A percentile compares a stretch with the other conserved stretches of the same genome.
phyloP scores from a whole-genome alignment of 805 yeast species.

The Metahyphopichia silvanorum region DNA sequence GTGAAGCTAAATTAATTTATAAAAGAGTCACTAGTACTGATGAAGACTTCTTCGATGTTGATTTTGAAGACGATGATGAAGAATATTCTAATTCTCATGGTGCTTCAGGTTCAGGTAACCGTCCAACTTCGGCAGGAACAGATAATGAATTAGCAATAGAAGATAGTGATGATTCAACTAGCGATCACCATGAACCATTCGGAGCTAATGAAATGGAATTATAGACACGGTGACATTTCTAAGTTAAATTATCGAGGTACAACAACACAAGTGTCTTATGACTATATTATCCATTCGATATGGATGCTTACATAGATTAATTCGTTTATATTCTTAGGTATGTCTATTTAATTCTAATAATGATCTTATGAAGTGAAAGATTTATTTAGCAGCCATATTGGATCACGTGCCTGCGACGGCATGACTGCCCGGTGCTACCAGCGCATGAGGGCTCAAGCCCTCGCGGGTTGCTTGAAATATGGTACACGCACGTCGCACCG shows the following conservation, averaged over 20 bases:
- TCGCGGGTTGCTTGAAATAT: conserved; percentile 1
- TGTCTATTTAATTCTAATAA: no score
- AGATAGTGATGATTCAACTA: conserved; percentile 37
- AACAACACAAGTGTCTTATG: no score
- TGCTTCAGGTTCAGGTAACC: conserved; percentile 4
- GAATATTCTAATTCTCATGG: conserved; percentile 16
- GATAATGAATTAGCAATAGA: conserved; percentile 29
- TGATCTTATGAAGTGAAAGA: no score
- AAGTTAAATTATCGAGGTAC: background rate
- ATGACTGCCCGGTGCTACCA: conserved; percentile 1
- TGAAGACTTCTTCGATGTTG: conserved; percentile 94
- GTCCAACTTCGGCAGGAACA: conserved; percentile 5
- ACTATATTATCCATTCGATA: no score
- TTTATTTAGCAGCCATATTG: no score
- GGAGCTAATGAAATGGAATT: conserved; percentile 45
- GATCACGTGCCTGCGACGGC: background rate
- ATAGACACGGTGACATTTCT: conserved; percentile 12
- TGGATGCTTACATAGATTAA: no score
- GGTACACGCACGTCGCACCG: background rate
- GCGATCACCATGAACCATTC: conserved; percentile 38
- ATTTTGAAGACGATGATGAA: conserved; percentile 92
- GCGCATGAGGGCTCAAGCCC: conserved; percentile 21
- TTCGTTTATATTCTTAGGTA: no score
- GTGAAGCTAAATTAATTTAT: conserved; percentile 75
- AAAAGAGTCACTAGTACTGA: conserved; percentile 83